Percentiles rank a stretch among this genome's conserved stretches.
phyloP scores from a whole-genome alignment of 805 yeast species.

The Martiniozyma abietophila region DNA sequence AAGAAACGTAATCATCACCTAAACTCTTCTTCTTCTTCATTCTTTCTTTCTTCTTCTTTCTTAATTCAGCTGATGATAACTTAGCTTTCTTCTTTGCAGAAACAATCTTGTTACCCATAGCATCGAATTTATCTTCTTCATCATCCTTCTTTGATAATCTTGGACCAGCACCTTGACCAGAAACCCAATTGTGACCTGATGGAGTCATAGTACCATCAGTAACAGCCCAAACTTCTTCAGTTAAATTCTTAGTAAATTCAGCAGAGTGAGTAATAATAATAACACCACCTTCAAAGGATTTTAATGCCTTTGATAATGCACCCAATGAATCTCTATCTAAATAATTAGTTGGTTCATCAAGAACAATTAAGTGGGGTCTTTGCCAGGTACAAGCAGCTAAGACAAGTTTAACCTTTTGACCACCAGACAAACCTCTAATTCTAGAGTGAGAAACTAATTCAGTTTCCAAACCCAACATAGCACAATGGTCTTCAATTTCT shows the following conservation, averaged over 20 bases:
- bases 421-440: slow-evolving; percentile 99
- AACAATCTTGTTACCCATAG: slow-evolving; percentile 99
- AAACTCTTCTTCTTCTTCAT: slow-evolving; percentile 99
- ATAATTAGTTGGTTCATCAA: slow-evolving; percentile 99
- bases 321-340: slow-evolving; percentile 99
- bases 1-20: slow-evolving; percentile 97
- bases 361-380: slow-evolving; percentile 98
- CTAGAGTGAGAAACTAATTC: slow-evolving; percentile 99
- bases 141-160: slow-evolving; percentile 93
- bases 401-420: slow-evolving; percentile 99
- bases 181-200: slow-evolving; percentile 99
- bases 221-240: slow-evolving; percentile 99
- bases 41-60: slow-evolving; percentile 99
- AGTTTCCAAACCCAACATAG: slow-evolving; percentile 96
- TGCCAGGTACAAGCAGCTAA: slow-evolving; percentile 99
- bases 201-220: slow-evolving; percentile 98
- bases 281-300: slow-evolving; percentile 99
- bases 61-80: slow-evolving; percentile 96
- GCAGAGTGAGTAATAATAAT: slow-evolving; percentile 99
- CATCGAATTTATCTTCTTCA: slow-evolving; percentile 98
- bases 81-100: slow-evolving; percentile 93
- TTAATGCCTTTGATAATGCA: slow-evolving; percentile 98
- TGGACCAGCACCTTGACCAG: slow-evolving; percentile 99
- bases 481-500: slow-evolving; percentile 98
- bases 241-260: slow-evolving; percentile 98